Evolutionary conservation across 169 alveolate species (phyloP), one percentile per base, ranked within the genome.

Genomic region (Eimeria necatrix): DNA sequence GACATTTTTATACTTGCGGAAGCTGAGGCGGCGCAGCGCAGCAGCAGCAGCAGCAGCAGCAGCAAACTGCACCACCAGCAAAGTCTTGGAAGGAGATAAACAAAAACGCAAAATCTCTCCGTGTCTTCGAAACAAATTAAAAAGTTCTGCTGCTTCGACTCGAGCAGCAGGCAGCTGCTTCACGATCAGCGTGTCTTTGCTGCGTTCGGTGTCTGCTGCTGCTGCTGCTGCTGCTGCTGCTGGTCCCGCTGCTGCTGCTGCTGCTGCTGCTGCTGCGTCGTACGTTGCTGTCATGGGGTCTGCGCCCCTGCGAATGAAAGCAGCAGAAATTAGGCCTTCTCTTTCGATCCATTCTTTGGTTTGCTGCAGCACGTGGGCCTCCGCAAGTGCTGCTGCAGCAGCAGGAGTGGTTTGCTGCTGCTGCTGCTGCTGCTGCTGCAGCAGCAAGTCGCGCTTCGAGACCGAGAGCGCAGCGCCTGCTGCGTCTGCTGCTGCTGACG

Each of bases 341-440:
- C 97, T 97, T 84, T 96, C 97, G 78, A 99, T 88, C 99, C 99
- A 99, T 81, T 97, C 98, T 94, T 98, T 99, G 76, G 99, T 98
- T 91, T 98, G 98, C 83, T 98, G 96, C 87, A 99, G 97, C 22
- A 99, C 98, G 49, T 97, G 98, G 18, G 99, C 98, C 93, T 99
- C 99, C 73, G 98, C 97, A 12, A 98, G 97, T 3, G 96, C 94
- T 9, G 91, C 93, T 0, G 83, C 60, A n/a, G 71, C 96, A 2
- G 96, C 96, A 4, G 81, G 71, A 53, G 70, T 61, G 41, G 12
- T 46, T n/a, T n/a, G n/a, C n/a, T n/a, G n/a, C 83, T 52, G 49
- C 48, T 70, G 53, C 4, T 84, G 95, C 49, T 96, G 95, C 84
- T 96, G 96, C 56, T 95, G 96, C 91, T 97, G 97, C 94, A 96